These are phyloP conservation scores for Verbascum thapsus DNA, from an alignment of 257 asterid species.

Conservation along the genomic window DNA sequence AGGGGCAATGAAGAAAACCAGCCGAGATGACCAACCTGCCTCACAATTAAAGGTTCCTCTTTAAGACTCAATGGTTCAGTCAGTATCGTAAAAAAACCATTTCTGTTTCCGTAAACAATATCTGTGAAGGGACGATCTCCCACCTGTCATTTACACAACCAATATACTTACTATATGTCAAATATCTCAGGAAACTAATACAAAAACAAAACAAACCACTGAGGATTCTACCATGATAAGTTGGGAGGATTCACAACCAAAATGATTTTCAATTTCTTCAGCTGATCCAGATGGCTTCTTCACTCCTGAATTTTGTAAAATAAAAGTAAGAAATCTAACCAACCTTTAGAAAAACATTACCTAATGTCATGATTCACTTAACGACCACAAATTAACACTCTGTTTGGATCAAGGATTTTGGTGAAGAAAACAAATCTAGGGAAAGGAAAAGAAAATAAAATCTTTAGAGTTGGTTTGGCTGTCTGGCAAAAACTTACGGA, in stretches of 20 bases:
- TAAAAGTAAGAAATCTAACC: conserved; percentile 27
- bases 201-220: conserved; percentile 10
- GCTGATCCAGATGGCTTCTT: conserved; percentile 97
- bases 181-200: not conserved
- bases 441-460: too few species aligned
- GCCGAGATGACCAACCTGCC: conserved; percentile 57
- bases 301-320: conserved; percentile 40
- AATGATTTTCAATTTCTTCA: conserved; percentile 80
- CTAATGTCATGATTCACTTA: not conserved
- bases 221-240: conserved; percentile 69
- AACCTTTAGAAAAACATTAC: conserved; percentile 22
- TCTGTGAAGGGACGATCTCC: conserved; percentile 98
- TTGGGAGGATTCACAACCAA: conserved; percentile 78
- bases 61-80: conserved; percentile 77
- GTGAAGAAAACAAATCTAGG: too few species aligned
- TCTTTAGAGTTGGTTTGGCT: too few species aligned
- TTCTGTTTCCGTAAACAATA: conserved; percentile 83
- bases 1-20: conserved; percentile 13
- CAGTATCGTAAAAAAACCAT: conserved; percentile 80
- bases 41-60: conserved; percentile 85
- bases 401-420: too few species aligned
- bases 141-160: conserved; percentile 55
- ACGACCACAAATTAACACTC: too few species aligned
- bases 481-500: too few species aligned
- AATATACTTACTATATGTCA: conserved; percentile 22